These are phyloP conservation scores for Phaeotremella skinneri DNA, from an alignment of 768 basidiomycete species.

Conservation along the genomic window DNA sequence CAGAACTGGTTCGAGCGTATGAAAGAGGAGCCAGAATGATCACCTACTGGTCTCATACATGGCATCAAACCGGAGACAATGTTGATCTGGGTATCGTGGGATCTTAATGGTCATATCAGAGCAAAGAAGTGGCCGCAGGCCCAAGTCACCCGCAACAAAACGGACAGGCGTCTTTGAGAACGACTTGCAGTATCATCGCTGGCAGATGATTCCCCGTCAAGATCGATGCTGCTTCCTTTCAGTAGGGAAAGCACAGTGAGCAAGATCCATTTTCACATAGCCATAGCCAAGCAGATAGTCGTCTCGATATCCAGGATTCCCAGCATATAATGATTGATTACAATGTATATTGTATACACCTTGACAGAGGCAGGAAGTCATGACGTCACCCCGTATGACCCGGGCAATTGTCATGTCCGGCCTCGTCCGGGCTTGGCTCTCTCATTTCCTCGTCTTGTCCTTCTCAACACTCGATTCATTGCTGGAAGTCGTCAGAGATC, in stretches of 20 bases:
- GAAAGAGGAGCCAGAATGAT: slow-evolving; percentile 22
- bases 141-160: background rate
- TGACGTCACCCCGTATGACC: no score
- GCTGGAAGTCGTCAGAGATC: no score
- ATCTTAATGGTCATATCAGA: slow-evolving; percentile 62
- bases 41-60: slow-evolving; percentile 29
- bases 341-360: background rate
- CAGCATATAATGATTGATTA: background rate
- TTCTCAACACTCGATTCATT: no score
- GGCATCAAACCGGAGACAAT: slow-evolving; percentile 7
- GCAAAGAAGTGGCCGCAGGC: background rate
- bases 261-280: background rate
- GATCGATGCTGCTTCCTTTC: no score
- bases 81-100: slow-evolving; percentile 22
- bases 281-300: background rate
- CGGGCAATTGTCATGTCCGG: no score
- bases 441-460: no score
- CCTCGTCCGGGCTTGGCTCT: no score
- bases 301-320: background rate
- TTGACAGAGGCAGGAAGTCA: no score
- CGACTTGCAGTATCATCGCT: no score
- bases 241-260: no score
- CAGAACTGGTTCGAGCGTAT: slow-evolving; percentile 18
- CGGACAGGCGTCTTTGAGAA: no score
- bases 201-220: no score